Evolutionary conservation across 306 rosid species (phyloP).

Genomic region (Trichosanthes truncata): DNA sequence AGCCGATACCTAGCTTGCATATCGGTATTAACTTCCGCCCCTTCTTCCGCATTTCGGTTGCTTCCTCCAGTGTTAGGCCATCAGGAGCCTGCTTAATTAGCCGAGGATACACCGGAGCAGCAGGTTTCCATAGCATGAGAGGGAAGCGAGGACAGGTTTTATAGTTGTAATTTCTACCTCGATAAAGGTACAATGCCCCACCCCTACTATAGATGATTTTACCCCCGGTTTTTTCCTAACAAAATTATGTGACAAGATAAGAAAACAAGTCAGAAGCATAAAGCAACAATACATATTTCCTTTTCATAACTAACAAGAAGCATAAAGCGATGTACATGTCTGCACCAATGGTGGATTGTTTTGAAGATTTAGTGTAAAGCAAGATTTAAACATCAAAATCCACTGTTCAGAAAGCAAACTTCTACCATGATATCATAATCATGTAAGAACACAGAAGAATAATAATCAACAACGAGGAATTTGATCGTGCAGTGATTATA

Average conservation of each 20-base stretch:
- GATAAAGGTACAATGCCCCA: constrained; percentile 68
- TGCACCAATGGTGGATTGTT: neutral
- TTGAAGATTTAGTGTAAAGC: neutral
- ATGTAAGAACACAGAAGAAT: neutral
- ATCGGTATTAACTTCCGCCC: constrained; percentile 67
- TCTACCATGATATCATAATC: neutral
- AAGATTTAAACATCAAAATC: neutral
- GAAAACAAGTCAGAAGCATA: neutral
- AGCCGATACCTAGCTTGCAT: constrained; percentile 58
- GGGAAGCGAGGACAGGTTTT: constrained; percentile 75
- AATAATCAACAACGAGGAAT: neutral
- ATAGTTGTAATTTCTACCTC: constrained; percentile 89
- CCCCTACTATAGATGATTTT: constrained; percentile 53
- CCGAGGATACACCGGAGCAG: constrained; percentile 77
- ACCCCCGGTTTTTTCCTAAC: constrained; percentile 85
- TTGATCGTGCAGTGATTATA: neutral
- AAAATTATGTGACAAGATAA: constrained; percentile 14
- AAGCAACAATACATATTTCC: neutral
- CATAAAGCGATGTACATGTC: neutral
- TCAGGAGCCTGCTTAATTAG: constrained; percentile 56
- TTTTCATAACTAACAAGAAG: neutral
- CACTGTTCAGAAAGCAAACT: neutral
- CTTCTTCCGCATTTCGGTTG: constrained; percentile 61
- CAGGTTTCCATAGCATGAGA: constrained; percentile 95
- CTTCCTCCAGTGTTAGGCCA: constrained; percentile 64